These are phyloP conservation scores for Populus tomentosa DNA, from an alignment of 441 rosid species.

Conservation along the genomic window DNA sequence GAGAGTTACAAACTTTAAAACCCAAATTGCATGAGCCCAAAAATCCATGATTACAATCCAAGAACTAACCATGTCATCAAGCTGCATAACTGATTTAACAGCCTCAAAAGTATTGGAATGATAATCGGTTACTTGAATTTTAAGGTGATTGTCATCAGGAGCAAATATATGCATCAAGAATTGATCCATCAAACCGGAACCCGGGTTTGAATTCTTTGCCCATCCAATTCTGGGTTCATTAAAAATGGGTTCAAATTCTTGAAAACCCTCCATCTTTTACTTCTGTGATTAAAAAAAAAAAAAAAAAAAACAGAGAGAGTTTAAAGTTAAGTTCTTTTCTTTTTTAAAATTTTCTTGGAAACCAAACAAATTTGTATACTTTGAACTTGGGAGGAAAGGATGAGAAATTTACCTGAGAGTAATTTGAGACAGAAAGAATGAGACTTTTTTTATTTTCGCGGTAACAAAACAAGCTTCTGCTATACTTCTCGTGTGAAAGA, in stretches of 20 bases:
- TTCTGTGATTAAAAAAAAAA: too few species aligned
- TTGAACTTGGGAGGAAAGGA: background rate
- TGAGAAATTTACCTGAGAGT: background rate
- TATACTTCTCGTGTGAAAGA: background rate
- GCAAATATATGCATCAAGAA: constrained; percentile 61
- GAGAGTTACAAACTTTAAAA: background rate
- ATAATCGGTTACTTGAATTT: constrained; percentile 62
- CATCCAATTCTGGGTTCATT: constrained; percentile 61
- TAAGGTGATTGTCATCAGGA: constrained; percentile 55
- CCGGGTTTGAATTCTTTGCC: constrained; percentile 23
- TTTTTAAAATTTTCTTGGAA: too few species aligned
- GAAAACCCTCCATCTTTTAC: constrained; percentile 27
- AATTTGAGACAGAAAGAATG: background rate
- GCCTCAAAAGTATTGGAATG: constrained; percentile 55
- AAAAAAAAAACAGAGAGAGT: background rate
- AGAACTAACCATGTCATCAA: constrained; percentile 62
- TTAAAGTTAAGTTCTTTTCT: too few species aligned
- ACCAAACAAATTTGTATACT: too few species aligned
- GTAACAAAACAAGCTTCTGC: background rate
- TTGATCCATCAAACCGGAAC: constrained; percentile 37
- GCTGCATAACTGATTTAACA: constrained; percentile 57
- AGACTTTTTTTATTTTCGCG: background rate
- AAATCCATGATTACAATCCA: background rate
- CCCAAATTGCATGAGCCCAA: background rate
- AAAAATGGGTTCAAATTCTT: constrained; percentile 55